These are phyloP conservation scores for Amanita jacksonii DNA, from an alignment of 768 basidiomycete genomes.

Conservation along the genomic window DNA sequence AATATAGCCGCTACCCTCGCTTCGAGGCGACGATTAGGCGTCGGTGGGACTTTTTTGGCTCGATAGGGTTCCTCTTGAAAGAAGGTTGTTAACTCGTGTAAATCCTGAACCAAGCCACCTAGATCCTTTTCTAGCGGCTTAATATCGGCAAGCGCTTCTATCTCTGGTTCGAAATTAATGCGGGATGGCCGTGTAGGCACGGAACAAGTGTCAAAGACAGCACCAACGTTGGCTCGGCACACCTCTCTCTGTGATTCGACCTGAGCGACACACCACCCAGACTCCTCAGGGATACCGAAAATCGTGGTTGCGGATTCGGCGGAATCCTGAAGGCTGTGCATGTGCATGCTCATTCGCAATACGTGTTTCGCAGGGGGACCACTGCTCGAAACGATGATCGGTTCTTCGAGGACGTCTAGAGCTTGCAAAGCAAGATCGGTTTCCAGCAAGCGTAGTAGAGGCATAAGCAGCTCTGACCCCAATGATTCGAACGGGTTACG, in stretches of 20 bases:
- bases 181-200: conserved; percentile 59
- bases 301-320: conserved; percentile 52
- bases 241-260: conserved; percentile 47
- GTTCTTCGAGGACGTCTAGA: conserved; percentile 90
- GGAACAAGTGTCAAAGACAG: conserved; percentile 80
- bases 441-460: conserved; percentile 79
- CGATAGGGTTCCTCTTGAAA: conserved; percentile 44
- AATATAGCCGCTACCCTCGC: conserved; percentile 77
- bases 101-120: conserved; percentile 67
- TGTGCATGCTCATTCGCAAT: conserved; percentile 86
- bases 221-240: conserved; percentile 72
- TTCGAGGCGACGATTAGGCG: conserved; percentile 55
- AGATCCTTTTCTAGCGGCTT: conserved; percentile 48
- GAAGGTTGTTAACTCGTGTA: conserved; percentile 67
- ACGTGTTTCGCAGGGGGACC: conserved; percentile 77
- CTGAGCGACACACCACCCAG: conserved; percentile 82
- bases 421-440: conserved; percentile 80
- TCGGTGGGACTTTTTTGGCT: conserved; percentile 23
- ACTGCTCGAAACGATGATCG: conserved; percentile 65
- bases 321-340: conserved; percentile 32
- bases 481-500: conserved; percentile 62
- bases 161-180: conserved; percentile 64
- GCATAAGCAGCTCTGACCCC: conserved; percentile 86
- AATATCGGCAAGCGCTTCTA: conserved; percentile 33
- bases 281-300: conserved; percentile 74